Conservation (phyloP, 148 eudicot species). For the Linanthus parryae region DNA sequence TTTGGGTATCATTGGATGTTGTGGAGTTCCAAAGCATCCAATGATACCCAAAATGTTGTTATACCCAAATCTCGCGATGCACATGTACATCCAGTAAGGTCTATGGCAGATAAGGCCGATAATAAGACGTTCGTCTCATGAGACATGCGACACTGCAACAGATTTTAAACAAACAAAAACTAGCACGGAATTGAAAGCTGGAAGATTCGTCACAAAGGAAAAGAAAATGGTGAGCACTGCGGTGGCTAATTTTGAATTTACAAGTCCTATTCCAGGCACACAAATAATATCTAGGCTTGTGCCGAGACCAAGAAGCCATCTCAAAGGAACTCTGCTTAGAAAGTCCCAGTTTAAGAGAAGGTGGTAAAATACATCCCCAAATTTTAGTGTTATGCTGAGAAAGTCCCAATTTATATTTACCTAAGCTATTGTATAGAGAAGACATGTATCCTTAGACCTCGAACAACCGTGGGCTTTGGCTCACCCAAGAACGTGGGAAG, state of each 20-base stretch:
- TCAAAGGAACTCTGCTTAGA: conserved; percentile 85
- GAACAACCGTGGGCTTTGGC: too few relatives aligned
- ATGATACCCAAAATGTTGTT: too few relatives aligned
- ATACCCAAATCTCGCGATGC: conserved; percentile 86
- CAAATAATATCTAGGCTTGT: conserved; percentile 95
- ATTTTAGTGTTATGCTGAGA: too few relatives aligned
- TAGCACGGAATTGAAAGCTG: conserved; percentile 81
- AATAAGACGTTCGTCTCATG: conserved; percentile 81
- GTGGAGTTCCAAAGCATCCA: conserved; percentile 18
- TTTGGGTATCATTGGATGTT: conserved; percentile 67
- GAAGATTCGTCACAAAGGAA: conserved; percentile 91
- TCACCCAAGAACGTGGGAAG: too few relatives aligned
- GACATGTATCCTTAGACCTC: too few relatives aligned
- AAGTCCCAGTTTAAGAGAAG: conserved; percentile 82
- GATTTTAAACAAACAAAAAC: conserved; percentile 89
- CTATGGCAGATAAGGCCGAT: conserved; percentile 90
- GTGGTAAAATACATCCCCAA: too few relatives aligned
- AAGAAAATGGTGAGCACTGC: conserved; percentile 95
- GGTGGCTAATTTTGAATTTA: conserved; percentile 85
- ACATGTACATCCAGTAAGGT: conserved; percentile 91
- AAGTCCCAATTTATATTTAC: too few relatives aligned
- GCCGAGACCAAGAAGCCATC: conserved; percentile 93
- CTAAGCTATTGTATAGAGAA: too few relatives aligned
- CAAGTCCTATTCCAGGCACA: conserved; percentile 86
- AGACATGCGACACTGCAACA: conserved; percentile 79